These are phyloP conservation scores for Fomitopsis pinicola DNA, from an alignment of 1,284 basidiomycete genomes.

Conservation along the genomic window DNA sequence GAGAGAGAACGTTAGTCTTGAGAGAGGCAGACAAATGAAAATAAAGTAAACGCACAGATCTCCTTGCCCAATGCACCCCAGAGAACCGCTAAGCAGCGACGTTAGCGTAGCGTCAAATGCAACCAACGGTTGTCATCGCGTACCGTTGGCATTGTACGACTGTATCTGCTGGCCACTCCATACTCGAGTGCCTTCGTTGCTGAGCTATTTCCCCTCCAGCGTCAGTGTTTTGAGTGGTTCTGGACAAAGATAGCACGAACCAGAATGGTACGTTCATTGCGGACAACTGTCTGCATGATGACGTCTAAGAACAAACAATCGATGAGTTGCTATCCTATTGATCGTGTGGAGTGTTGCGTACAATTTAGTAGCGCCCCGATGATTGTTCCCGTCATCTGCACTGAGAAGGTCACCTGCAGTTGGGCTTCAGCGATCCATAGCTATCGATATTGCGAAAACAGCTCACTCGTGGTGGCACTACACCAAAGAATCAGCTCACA, in stretches of 20 bases:
- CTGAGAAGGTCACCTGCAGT: constrained; percentile 37
- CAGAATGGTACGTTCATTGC: constrained; percentile 21
- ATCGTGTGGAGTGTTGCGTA: neutral
- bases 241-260: neutral
- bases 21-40: constrained; percentile 12
- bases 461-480: constrained; percentile 7
- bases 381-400: constrained; percentile 47
- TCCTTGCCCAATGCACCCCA: constrained; percentile 49
- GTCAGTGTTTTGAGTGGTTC: neutral
- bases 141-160: constrained; percentile 41
- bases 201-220: constrained; percentile 20
- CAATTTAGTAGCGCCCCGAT: constrained; percentile 31
- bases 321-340: neutral
- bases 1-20: neutral
- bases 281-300: constrained; percentile 25
- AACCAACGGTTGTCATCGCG: constrained; percentile 4
- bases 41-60: constrained; percentile 24
- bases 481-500: neutral
- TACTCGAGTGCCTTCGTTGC: constrained; percentile 40
- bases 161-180: constrained; percentile 46
- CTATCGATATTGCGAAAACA: neutral
- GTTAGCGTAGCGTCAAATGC: neutral
- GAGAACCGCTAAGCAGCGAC: constrained; percentile 33
- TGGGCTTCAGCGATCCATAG: neutral
- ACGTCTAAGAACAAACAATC: constrained; percentile 7